Evolutionary conservation across 2,329 filamentous ascomycete species (phyloP), one percentile per base, ranked within the genome.

Genomic region (Pseudogymnoascus sp.): DNA sequence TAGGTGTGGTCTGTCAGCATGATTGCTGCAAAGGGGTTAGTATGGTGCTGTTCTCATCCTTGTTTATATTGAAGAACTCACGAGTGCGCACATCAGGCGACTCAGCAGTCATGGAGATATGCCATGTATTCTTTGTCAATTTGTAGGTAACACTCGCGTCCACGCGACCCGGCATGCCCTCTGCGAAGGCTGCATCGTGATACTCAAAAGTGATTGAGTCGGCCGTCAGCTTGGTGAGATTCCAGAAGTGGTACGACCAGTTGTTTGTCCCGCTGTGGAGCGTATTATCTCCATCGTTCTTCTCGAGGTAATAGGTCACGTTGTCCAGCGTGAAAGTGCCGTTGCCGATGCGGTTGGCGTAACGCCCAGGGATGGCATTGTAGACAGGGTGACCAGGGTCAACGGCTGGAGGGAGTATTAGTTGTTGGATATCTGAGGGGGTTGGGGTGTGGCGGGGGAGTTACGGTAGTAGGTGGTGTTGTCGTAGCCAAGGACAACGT

Each of bases 1-100:
- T 87, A 88, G 57, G 81, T 83, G 72, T 87, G 85, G 43, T 84
- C 83, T 32, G 80, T 84, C 41, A 87, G 75, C 80, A 87, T 85
- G 69, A 87, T 79, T 1, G 84, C 74, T 75, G 41, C 18, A 32
- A 4, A 1, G 35, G 7, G 12, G 22, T 60, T 9, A 60, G 18
- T 14, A 25, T 4, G 7, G 12, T 4, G 4, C 8, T 50, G 14
- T 18, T 3, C 4, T 50, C 16, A 18, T 39, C 16, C 32, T 16
- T 6, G 9, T 32, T 30, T 22, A 16, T 37, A 37, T 3, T 6
- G 50, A 60, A 59, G 6, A 39, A 32, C 32, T 74, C 39, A 74
- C 80, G 11, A 81, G 77, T 9, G 83, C 78, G 35, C 7, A 50
- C 43, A 30, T 50, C 25, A 32, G 43, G 43, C 43, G 43, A 50